Evolutionary conservation across 2,329 filamentous ascomycete genomes (phyloP), one percentile per base, ranked within the genome.

Genomic region (Amphichorda felina): DNA sequence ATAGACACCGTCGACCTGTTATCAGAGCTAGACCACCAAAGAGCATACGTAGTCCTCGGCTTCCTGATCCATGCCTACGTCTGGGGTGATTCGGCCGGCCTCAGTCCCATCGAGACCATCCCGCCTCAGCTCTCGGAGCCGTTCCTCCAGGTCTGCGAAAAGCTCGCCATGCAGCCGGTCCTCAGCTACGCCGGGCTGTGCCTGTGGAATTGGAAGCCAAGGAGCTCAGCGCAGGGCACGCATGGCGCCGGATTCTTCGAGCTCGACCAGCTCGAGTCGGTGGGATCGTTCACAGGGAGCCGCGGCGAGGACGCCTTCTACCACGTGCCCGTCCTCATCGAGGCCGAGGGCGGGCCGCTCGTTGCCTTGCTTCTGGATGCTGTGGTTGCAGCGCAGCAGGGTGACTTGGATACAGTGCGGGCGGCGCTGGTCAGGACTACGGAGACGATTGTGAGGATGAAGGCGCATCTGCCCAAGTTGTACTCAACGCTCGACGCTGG

Each of bases 111-210:
- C 16, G 36, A 21, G 8, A 14, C 31, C 4, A 36, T 45, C 19
- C 44, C 44, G 16, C 41, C 41, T 13, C 42, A 44, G 36, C 39
- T 46, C 10, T 18, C 37, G 5, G 42, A 43, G 34, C 44, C 44
- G 13, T 46, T 43, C 31, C 37, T 45, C 11, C 22, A 33, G 11
- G 41, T 45, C 13, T 46, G 44, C 37, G 35, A 43, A n/a, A 26
- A 31, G 7, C 13, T 46, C 2, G 42, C 38, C 5, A 37, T 40
- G 34, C 22, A 37, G 32, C 42, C 39, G 6, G 39, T 45, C 6
- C 38, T 44, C 11, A 44, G 41, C 33, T 45, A 45, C 29, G 42
- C 40, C 5, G 40, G 40, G 14, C 33, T 45, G 8, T 42, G 42
- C 28, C 16, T 44, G 5, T 45, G 43, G 43, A 45, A 45, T 17